These are phyloP conservation scores for Fusarium drepaniforme DNA, from an alignment of 2,329 filamentous ascomycete species.

Conservation along the genomic window DNA sequence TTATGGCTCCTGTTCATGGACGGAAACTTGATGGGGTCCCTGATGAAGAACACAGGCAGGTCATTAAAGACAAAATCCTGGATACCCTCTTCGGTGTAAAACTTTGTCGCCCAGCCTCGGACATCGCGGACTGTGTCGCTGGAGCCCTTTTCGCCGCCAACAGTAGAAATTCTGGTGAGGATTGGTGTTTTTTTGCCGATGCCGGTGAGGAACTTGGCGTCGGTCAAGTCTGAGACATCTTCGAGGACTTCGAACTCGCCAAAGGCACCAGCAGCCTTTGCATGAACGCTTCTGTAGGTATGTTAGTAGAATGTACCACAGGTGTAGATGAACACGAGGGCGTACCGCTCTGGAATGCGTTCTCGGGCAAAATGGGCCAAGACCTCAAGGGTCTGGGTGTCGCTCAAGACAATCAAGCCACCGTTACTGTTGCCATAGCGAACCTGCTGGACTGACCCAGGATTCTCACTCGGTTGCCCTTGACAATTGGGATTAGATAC, in stretches of 20 bases:
- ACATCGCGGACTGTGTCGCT: constrained; percentile 76
- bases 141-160: constrained; percentile 73
- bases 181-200: constrained; percentile 21
- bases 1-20: constrained; percentile 60
- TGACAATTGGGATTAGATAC: not conserved
- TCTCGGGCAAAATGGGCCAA: constrained; percentile 70
- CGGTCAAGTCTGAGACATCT: constrained; percentile 21
- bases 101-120: constrained; percentile 66
- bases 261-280: constrained; percentile 25
- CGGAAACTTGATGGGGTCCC: constrained; percentile 62
- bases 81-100: constrained; percentile 45
- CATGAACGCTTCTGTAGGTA: constrained; percentile 13
- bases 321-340: not conserved
- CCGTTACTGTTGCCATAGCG: constrained; percentile 43
- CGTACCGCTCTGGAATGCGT: constrained; percentile 65
- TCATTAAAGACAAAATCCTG: constrained; percentile 54
- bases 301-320: constrained; percentile 35
- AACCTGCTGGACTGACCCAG: constrained; percentile 37
- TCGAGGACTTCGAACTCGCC: constrained; percentile 23
- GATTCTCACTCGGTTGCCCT: constrained; percentile 42
- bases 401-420: constrained; percentile 60
- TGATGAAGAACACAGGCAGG: constrained; percentile 62
- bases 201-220: constrained; percentile 14
- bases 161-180: constrained; percentile 44
- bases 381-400: constrained; percentile 67